Conservation (phyloP, 352 stramenopile genomes). For the Thraustotheca clavata region DNA sequence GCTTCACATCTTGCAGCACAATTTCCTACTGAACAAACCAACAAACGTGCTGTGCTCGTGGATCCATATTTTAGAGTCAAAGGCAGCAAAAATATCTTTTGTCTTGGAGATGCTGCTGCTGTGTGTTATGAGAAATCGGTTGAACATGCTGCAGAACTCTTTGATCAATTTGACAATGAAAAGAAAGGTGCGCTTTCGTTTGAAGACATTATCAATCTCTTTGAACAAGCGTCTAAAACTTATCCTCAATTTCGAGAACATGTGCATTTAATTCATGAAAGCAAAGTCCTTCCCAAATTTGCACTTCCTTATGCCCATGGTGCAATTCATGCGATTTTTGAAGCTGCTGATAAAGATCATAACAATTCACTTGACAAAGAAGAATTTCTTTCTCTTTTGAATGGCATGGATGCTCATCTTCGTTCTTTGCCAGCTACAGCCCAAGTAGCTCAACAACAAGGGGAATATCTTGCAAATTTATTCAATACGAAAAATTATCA, state of each 20-base stretch:
- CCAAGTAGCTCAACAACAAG: conserved; percentile 21
- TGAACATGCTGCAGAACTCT: conserved; percentile 1
- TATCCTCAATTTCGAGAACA: conserved; percentile 14
- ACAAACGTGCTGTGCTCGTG: conserved; percentile 10
- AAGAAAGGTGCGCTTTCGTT: neutral
- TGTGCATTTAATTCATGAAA: conserved; percentile 6
- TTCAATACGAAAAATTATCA: neutral
- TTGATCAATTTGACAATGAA: conserved; percentile 4
- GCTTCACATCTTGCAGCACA: neutral
- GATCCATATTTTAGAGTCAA: conserved; percentile 16
- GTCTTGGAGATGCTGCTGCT: conserved; percentile 2
- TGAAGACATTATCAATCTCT: neutral
- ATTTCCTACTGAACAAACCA: conserved; percentile 2
- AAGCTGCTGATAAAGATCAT: neutral
- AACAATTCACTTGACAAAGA: conserved; percentile 1
- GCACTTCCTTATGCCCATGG: neutral
- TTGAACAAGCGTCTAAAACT: conserved; percentile 5
- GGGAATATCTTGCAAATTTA: conserved; percentile 7
- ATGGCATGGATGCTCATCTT: conserved; percentile 9
- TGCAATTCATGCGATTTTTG: conserved; percentile 1
- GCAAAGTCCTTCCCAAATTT: neutral
- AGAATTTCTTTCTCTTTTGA: conserved; percentile 2
- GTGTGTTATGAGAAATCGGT: conserved; percentile 1
- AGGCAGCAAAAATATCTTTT: conserved; percentile 10
- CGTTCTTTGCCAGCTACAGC: conserved; percentile 11